Evolutionary conservation across 1,284 basidiomycete species (phyloP).

Genomic region (Moesziomyces sp.): DNA sequence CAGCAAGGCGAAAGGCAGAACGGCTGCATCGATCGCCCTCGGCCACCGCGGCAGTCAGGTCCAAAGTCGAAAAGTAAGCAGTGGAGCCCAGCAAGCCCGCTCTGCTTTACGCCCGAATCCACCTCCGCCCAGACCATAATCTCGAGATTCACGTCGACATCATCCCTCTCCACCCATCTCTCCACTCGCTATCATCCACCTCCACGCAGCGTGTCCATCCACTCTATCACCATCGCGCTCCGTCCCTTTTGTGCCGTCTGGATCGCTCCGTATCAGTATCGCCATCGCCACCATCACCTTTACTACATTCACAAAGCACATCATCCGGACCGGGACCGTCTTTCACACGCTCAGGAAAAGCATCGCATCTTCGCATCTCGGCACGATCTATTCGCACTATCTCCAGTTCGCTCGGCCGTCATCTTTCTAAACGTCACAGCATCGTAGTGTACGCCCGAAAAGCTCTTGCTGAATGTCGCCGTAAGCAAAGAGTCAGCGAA

Average conservation of each 20-base stretch:
- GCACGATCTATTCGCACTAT: neutral
- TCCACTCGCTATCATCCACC: neutral
- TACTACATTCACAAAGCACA: neutral
- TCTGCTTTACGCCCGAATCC: too few relatives aligned
- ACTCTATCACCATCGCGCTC: neutral
- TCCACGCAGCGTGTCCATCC: neutral
- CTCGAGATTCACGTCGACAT: constrained; percentile 1
- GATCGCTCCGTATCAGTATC: neutral
- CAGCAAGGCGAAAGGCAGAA: too few relatives aligned
- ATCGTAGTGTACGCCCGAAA: too few relatives aligned
- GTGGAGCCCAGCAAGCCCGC: too few relatives aligned
- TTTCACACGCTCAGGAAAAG: constrained; percentile 3
- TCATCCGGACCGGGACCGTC: neutral
- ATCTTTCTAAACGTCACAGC: neutral
- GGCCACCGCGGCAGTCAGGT: too few relatives aligned
- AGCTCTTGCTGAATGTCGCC: too few relatives aligned
- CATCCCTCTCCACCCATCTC: neutral
- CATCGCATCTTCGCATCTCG: constrained; percentile 7
- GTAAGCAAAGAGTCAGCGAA: too few relatives aligned
- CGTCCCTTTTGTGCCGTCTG: neutral
- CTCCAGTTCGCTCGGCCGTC: too few relatives aligned
- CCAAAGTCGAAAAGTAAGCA: too few relatives aligned
- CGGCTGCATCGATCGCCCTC: too few relatives aligned
- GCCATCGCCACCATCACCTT: neutral
- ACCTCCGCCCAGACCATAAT: too few relatives aligned